These are phyloP conservation scores for Rhizophora apiculata DNA, from an alignment of 345 rosid genomes.

Conservation along the genomic window DNA sequence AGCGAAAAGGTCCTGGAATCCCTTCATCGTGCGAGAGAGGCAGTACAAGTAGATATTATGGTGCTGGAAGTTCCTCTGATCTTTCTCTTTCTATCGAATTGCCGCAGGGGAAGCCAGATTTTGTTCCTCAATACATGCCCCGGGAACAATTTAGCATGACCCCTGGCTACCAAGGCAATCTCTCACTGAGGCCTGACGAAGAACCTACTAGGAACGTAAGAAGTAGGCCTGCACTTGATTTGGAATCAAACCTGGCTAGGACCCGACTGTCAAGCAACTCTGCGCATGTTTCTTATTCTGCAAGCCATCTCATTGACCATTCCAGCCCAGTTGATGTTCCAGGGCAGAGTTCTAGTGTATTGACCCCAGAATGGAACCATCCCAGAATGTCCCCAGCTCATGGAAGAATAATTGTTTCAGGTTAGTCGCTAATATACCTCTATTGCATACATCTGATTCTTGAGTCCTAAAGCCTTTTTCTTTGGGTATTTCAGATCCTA, in stretches of 20 bases:
- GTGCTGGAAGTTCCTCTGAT: constrained; percentile 65
- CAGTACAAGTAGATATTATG: constrained; percentile 57
- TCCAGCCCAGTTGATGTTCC: constrained; percentile 39
- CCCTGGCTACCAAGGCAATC: constrained; percentile 44
- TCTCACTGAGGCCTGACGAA: constrained; percentile 64
- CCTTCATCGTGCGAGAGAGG: constrained; percentile 68
- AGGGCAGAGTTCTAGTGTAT: constrained; percentile 42
- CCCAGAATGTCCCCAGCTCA: constrained; percentile 41
- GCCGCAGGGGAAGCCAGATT: constrained; percentile 47
- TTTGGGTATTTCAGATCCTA: constrained; percentile 46
- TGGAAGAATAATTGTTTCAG: constrained; percentile 49
- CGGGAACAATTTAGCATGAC: constrained; percentile 46
- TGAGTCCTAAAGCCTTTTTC: constrained; percentile 4
- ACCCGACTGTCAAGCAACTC: constrained; percentile 43
- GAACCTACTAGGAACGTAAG: constrained; percentile 73
- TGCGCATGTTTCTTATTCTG: constrained; percentile 36
- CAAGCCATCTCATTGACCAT: constrained; percentile 43
- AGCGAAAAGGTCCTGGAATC: constrained; percentile 68
- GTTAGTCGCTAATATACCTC: constrained; percentile 23
- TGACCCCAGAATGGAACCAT: constrained; percentile 57
- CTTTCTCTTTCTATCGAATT: constrained; percentile 45
- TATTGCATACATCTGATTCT: background rate
- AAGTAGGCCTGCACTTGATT: constrained; percentile 62
- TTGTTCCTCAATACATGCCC: constrained; percentile 46
- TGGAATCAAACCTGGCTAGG: constrained; percentile 49